Evolutionary conservation across 352 stramenopile genomes (phyloP).

Genomic region (Pythium guiyangense): DNA sequence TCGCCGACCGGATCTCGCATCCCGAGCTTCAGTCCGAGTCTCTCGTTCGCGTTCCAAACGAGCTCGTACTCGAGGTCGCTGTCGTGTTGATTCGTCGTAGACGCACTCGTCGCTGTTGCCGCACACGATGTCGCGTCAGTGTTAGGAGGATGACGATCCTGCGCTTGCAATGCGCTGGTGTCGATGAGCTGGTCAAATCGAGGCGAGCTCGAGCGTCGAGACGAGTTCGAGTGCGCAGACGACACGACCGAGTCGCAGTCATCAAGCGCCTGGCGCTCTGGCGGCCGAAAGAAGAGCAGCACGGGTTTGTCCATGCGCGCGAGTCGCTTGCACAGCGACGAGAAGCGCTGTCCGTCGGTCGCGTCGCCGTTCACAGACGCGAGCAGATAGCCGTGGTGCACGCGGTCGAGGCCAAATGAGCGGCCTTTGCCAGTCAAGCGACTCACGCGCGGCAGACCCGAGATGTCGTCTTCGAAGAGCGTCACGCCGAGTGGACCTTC

Average conservation of each 20-base stretch:
- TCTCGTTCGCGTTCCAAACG: conserved; percentile 7
- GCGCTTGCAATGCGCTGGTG: no score
- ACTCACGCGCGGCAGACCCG: conserved; percentile 44
- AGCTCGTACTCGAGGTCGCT: conserved; percentile 11
- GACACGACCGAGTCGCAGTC: conserved; percentile 10
- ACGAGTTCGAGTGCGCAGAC: conserved; percentile 2
- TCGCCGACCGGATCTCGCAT: neutral
- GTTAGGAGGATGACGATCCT: neutral
- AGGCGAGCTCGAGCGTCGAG: conserved; percentile 2
- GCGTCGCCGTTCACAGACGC: conserved; percentile 44
- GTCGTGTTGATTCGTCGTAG: neutral
- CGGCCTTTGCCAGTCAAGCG: conserved; percentile 62
- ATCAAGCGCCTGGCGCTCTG: conserved; percentile 12
- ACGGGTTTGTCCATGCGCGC: conserved; percentile 36
- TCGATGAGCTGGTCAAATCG: no score
- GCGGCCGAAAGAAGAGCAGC: conserved; percentile 40
- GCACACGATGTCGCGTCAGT: neutral
- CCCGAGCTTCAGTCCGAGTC: conserved; percentile 12
- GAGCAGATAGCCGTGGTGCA: conserved; percentile 44
- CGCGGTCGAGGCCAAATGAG: conserved; percentile 26
- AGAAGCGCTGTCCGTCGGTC: conserved; percentile 22
- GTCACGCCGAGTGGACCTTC: conserved; percentile 44
- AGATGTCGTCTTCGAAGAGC: conserved; percentile 46
- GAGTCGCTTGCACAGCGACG: conserved; percentile 31
- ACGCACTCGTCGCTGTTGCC: neutral